A percentile compares a stretch with the other conserved stretches of the same genome.
Evolutionary conservation across 176 grass and related monocot genomes (phyloP).

Genomic region (Ampelocalamus luodianensis): DNA sequence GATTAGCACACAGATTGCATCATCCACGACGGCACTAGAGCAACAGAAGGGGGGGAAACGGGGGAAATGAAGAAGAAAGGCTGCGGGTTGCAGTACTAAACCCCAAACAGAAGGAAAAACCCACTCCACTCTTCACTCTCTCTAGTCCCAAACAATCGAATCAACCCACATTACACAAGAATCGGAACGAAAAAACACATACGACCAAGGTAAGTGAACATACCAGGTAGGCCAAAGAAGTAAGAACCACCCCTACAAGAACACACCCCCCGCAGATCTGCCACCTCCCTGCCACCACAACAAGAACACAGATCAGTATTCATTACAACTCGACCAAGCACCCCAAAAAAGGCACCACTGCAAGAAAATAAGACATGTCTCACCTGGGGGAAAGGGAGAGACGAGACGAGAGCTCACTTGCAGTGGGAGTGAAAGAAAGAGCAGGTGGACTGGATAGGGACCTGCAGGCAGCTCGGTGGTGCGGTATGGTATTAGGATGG

Average conservation of each 20-base stretch:
- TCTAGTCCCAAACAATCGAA: background rate
- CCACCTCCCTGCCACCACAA: slow-evolving; percentile 26
- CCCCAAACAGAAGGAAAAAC: slow-evolving; percentile 35
- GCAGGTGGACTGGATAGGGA: slow-evolving; percentile 41
- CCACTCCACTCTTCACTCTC: background rate
- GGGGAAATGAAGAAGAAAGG: background rate
- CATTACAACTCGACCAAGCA: background rate
- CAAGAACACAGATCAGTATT: slow-evolving; percentile 40
- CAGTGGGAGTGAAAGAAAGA: slow-evolving; percentile 10
- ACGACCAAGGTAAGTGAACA: background rate
- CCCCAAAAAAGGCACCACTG: background rate
- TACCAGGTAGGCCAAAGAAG: slow-evolving; percentile 15
- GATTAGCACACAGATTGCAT: slow-evolving; percentile 21
- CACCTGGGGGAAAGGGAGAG: slow-evolving; percentile 37
- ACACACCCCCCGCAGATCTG: slow-evolving; percentile 37
- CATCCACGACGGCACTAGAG: background rate
- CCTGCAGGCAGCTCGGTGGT: slow-evolving; percentile 1
- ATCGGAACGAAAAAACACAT: background rate
- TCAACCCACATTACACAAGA: slow-evolving; percentile 37
- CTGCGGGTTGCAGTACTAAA: slow-evolving; percentile 36
- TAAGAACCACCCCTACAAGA: slow-evolving; percentile 19
- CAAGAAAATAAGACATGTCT: background rate
- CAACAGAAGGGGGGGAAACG: background rate
- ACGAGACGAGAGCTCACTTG: slow-evolving; percentile 1
- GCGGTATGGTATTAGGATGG: background rate